phyloP scores from a whole-genome alignment of 2,329 filamentous ascomycete species.

The Leptographium wingfieldii region DNA sequence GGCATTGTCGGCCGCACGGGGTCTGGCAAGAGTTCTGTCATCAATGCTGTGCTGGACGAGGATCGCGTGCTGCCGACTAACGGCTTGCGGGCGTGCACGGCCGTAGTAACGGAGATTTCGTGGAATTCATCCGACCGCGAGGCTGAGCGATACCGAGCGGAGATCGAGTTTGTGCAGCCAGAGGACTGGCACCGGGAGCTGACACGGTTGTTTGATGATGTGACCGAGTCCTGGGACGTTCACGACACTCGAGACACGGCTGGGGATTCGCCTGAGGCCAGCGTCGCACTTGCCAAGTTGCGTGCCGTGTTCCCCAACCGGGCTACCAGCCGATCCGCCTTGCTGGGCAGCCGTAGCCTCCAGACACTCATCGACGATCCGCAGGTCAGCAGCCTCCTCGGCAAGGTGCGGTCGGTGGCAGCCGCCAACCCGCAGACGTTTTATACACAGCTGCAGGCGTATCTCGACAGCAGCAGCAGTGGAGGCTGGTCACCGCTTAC shows the following conservation, averaged over 20 bases:
- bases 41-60: slow-evolving; percentile 51
- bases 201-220: slow-evolving; percentile 31
- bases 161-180: slow-evolving; percentile 42
- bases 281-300: slow-evolving; percentile 37
- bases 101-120: slow-evolving; percentile 46
- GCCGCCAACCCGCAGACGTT: slow-evolving; percentile 26
- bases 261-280: slow-evolving; percentile 17
- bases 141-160: slow-evolving; percentile 31
- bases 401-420: slow-evolving; percentile 27
- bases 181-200: slow-evolving; percentile 43
- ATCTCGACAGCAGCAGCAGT: slow-evolving; percentile 40
- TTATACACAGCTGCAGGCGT: slow-evolving; percentile 31
- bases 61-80: slow-evolving; percentile 31
- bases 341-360: slow-evolving; percentile 23
- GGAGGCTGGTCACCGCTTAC: slow-evolving; percentile 19
- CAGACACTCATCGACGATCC: slow-evolving; percentile 28
- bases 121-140: slow-evolving; percentile 35
- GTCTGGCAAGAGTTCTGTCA: slow-evolving; percentile 48
- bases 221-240: slow-evolving; percentile 10
- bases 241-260: slow-evolving; percentile 19
- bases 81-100: slow-evolving; percentile 50
- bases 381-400: slow-evolving; percentile 30
- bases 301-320: slow-evolving; percentile 31
- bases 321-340: slow-evolving; percentile 23
- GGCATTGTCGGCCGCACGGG: slow-evolving; percentile 49